These are phyloP conservation scores for Saxispiralis lemnorum DNA, from an alignment of 495 filamentous ascomycete species.

Conservation along the genomic window DNA sequence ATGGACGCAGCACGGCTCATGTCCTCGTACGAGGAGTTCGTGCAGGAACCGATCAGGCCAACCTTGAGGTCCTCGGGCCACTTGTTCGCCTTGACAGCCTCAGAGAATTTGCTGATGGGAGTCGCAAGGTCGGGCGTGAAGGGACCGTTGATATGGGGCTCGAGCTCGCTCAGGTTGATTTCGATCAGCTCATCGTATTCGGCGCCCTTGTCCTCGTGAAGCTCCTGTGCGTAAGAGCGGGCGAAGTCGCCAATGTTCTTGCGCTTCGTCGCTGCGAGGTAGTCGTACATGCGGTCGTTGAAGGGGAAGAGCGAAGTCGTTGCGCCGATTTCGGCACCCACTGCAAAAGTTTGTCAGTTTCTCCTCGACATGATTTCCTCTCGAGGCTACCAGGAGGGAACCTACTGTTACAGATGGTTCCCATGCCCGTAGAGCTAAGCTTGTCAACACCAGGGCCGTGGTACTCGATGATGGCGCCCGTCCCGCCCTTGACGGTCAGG, in stretches of 20 bases:
- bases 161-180: constrained; percentile 83
- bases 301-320: constrained; percentile 98
- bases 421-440: constrained; percentile 51
- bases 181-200: constrained; percentile 95
- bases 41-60: constrained; percentile 94
- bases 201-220: constrained; percentile 78
- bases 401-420: constrained; percentile 43
- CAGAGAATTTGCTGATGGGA: constrained; percentile 91
- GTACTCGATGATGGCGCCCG: constrained; percentile 93
- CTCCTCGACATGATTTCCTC: background rate
- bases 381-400: background rate
- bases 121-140: constrained; percentile 99
- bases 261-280: constrained; percentile 85
- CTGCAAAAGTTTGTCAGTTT: background rate
- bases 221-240: constrained; percentile 64
- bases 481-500: constrained; percentile 94
- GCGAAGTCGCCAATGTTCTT: constrained; percentile 78
- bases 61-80: constrained; percentile 98
- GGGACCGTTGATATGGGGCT: constrained; percentile 96
- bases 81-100: constrained; percentile 79
- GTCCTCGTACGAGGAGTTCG: constrained; percentile 98
- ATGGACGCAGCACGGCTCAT: constrained; percentile 94
- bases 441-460: constrained; percentile 64
- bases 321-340: constrained; percentile 77
- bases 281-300: constrained; percentile 95